Conservation (phyloP, 2,329 filamentous ascomycete species). For the Calcarisporium arbuscula region DNA sequence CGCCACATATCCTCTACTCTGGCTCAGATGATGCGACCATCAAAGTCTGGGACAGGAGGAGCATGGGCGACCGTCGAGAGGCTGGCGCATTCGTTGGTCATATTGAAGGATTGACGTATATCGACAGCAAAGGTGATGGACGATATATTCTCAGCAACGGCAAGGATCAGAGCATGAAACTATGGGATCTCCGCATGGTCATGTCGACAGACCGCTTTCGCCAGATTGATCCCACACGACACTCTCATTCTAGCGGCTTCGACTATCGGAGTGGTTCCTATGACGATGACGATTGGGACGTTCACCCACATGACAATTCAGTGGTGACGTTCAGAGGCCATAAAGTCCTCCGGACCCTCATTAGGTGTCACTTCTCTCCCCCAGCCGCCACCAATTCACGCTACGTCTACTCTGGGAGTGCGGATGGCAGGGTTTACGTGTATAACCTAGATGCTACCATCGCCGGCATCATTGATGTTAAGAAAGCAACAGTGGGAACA, state of each 20-base stretch:
- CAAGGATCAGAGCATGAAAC: constrained; percentile 95
- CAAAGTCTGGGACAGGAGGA: constrained; percentile 93
- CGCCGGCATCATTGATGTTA: constrained; percentile 72
- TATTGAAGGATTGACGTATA: constrained; percentile 60
- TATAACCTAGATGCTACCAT: constrained; percentile 91
- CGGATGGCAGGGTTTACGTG: constrained; percentile 83
- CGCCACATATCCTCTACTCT: constrained; percentile 91
- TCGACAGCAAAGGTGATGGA: constrained; percentile 64
- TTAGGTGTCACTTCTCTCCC: constrained; percentile 92
- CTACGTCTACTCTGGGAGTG: constrained; percentile 89
- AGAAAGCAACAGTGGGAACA: constrained; percentile 58
- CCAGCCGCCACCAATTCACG: constrained; percentile 77
- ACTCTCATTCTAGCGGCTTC: constrained; percentile 52
- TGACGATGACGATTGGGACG: constrained; percentile 53
- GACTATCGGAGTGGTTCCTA: constrained; percentile 70
- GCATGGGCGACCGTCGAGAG: constrained; percentile 75
- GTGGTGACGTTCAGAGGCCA: constrained; percentile 92
- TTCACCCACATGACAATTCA: constrained; percentile 76
- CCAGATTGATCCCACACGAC: constrained; percentile 46
- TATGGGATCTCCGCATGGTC: constrained; percentile 92
- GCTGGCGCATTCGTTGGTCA: constrained; percentile 62
- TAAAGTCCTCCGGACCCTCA: constrained; percentile 79
- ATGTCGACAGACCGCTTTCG: constrained; percentile 64
- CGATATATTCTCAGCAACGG: constrained; percentile 87
- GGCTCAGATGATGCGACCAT: constrained; percentile 91